These are phyloP conservation scores for Trametes cingulata DNA, from an alignment of 768 basidiomycete species.

Conservation along the genomic window DNA sequence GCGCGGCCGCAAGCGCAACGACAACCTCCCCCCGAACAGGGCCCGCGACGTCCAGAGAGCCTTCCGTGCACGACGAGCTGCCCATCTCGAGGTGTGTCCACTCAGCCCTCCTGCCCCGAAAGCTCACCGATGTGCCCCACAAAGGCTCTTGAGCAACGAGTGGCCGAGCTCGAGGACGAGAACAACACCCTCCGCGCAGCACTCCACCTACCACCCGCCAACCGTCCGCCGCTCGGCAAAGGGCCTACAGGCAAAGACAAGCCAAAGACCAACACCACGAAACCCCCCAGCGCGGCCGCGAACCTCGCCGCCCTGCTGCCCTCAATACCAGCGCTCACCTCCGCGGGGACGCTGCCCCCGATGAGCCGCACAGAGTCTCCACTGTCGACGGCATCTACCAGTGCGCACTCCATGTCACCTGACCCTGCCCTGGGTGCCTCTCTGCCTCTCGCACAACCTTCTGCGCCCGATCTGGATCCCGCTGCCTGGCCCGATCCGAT, in stretches of 20 bases:
- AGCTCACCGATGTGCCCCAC: constrained; percentile 23
- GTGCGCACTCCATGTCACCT: constrained; percentile 66
- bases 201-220: constrained; percentile 72
- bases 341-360: constrained; percentile 20
- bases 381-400: constrained; percentile 46
- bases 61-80: constrained; percentile 85
- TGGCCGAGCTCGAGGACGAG: constrained; percentile 82
- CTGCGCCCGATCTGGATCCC: constrained; percentile 18
- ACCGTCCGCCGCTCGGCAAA: constrained; percentile 71
- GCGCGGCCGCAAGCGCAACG: constrained; percentile 83
- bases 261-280: constrained; percentile 41
- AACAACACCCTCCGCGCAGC: constrained; percentile 72
- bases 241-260: constrained; percentile 89
- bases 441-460: constrained; percentile 15
- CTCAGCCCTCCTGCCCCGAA: constrained; percentile 18
- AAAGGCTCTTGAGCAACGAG: constrained; percentile 80
- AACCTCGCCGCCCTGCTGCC: constrained; percentile 9
- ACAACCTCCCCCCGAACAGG: constrained; percentile 76
- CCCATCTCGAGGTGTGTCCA: constrained; percentile 71
- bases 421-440: constrained; percentile 39
- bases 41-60: constrained; percentile 89
- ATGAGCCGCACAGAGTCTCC: constrained; percentile 36
- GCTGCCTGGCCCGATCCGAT: constrained; percentile 24
- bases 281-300: constrained; percentile 7
- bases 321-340: constrained; percentile 21